Evolutionary conservation across 1,139 yeast genomes (phyloP).

Genomic region (Tardiomyces blankii): DNA sequence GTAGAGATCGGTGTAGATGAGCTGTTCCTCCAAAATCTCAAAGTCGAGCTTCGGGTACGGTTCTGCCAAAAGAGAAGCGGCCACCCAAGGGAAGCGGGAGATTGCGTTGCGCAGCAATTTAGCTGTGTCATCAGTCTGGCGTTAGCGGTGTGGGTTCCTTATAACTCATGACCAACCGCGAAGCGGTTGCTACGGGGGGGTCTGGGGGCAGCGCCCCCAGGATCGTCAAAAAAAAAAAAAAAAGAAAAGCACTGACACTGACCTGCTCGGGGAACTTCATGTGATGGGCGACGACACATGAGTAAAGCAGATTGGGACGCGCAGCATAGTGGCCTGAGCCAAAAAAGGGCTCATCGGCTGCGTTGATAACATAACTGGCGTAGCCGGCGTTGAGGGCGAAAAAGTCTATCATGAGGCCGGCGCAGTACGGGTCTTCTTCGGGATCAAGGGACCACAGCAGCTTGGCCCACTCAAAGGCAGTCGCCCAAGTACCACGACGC

Average conservation of each 20-base stretch:
- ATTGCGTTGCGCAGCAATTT: slow-evolving; percentile 40
- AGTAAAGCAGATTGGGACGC: slow-evolving; percentile 65
- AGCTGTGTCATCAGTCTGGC: slow-evolving; percentile 30
- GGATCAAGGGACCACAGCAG: slow-evolving; percentile 60
- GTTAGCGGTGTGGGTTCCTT: too few relatives aligned
- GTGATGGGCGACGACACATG: slow-evolving; percentile 52
- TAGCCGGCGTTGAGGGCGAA: slow-evolving; percentile 58
- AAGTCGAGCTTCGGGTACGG: not conserved
- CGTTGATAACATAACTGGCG: slow-evolving; percentile 37
- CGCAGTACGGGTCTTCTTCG: slow-evolving; percentile 76
- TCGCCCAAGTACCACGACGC: slow-evolving; percentile 64
- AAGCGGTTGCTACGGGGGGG: too few relatives aligned
- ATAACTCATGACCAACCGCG: too few relatives aligned
- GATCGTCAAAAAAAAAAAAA: not conserved
- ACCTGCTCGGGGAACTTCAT: slow-evolving; percentile 10
- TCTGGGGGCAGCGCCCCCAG: too few relatives aligned
- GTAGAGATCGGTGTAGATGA: slow-evolving; percentile 14
- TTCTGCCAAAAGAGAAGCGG: slow-evolving; percentile 34
- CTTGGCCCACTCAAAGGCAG: slow-evolving; percentile 70
- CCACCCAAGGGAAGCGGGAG: slow-evolving; percentile 47
- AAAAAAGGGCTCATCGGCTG: slow-evolving; percentile 26
- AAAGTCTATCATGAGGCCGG: slow-evolving; percentile 69
- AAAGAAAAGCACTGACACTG: not conserved
- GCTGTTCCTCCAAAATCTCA: slow-evolving; percentile 27
- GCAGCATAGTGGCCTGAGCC: slow-evolving; percentile 43